phyloP scores from a whole-genome alignment of 345 rosid genomes.

The Moricandia moricandioides region DNA sequence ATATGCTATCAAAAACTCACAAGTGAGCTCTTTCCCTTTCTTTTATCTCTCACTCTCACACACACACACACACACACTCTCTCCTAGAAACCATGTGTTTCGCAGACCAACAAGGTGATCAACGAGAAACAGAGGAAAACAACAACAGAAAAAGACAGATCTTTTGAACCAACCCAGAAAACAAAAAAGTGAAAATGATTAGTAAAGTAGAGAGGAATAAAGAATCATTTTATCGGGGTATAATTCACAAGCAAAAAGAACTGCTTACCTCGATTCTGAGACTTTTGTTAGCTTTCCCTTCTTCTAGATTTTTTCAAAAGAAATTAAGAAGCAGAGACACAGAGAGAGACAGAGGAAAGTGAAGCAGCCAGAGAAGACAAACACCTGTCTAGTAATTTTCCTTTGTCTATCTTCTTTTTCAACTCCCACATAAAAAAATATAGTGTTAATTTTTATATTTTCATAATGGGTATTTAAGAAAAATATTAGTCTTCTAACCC shows the following conservation, averaged over 20 bases:
- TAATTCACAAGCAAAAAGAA: constrained; percentile 12
- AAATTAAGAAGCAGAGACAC: background rate
- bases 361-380: constrained; percentile 29
- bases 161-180: constrained; percentile 15
- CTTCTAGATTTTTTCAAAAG: constrained; percentile 11
- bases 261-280: constrained; percentile 16
- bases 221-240: background rate
- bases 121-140: constrained; percentile 3
- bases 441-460: background rate
- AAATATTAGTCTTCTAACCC: constrained; percentile 27
- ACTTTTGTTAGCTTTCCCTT: constrained; percentile 18
- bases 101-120: constrained; percentile 27
- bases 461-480: background rate
- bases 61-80: background rate
- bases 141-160: constrained; percentile 29
- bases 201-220: background rate
- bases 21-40: constrained; percentile 2
- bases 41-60: background rate
- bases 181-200: constrained; percentile 8
- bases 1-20: constrained; percentile 6
- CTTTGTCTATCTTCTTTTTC: constrained; percentile 18
- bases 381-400: constrained; percentile 26
- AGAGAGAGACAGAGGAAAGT: background rate
- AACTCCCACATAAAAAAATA: background rate
- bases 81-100: constrained; percentile 24